phyloP scores from a whole-genome alignment of 768 basidiomycete genomes.

The Lactifluus volemus region DNA sequence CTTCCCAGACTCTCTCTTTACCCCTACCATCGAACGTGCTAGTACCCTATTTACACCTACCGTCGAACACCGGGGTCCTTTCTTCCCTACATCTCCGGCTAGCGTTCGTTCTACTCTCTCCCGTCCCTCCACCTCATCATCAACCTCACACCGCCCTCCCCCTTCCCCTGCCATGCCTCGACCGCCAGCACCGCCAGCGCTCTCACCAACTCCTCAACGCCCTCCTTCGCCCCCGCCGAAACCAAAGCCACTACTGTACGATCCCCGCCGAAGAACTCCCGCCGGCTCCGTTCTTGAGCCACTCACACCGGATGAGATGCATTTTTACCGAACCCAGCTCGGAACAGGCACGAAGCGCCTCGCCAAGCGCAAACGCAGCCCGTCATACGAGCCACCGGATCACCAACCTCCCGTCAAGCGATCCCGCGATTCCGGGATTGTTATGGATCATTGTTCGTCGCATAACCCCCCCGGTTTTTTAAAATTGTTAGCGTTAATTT shows the following conservation, averaged over 20 bases:
- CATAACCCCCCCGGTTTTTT: slow-evolving; percentile 2
- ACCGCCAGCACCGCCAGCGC: slow-evolving; percentile 10
- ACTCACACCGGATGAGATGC: slow-evolving; percentile 15
- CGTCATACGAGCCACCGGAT: slow-evolving; percentile 13
- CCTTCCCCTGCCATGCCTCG: slow-evolving; percentile 18
- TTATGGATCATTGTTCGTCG: slow-evolving; percentile 71
- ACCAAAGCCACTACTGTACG: slow-evolving; percentile 19
- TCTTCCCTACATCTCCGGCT: slow-evolving; percentile 9
- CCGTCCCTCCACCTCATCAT: slow-evolving; percentile 20
- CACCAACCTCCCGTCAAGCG: slow-evolving; percentile 32
- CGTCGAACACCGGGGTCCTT: slow-evolving; percentile 10
- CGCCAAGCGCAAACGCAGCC: slow-evolving; percentile 24
- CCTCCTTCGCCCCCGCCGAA: slow-evolving; percentile 19
- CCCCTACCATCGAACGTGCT: slow-evolving; percentile 9
- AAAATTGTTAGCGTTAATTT: neutral
- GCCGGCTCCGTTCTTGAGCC: slow-evolving; percentile 24
- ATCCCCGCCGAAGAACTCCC: slow-evolving; percentile 22
- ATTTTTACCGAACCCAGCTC: slow-evolving; percentile 24
- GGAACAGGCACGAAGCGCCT: slow-evolving; percentile 28
- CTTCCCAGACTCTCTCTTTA: slow-evolving; percentile 15
- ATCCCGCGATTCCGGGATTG: slow-evolving; percentile 61
- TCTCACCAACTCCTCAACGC: slow-evolving; percentile 19
- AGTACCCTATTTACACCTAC: slow-evolving; percentile 11
- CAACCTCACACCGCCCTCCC: slow-evolving; percentile 14
- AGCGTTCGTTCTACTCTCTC: slow-evolving; percentile 13